phyloP scores from a whole-genome alignment of 2,329 filamentous ascomycete species.

The Fusarium sp. region DNA sequence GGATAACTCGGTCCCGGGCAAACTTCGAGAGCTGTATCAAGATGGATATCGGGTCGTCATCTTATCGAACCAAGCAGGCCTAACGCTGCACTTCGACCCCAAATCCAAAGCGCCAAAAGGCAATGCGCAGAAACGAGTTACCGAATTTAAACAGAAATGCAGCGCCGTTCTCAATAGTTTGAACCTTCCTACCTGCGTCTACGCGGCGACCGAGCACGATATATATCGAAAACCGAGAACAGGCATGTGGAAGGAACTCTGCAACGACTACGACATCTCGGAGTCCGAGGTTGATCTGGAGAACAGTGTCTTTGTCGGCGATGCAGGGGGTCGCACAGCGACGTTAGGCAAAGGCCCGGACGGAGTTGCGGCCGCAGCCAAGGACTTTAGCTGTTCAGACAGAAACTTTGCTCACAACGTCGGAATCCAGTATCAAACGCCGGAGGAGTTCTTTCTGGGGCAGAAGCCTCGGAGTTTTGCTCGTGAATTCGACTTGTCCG shows the following conservation, averaged over 20 bases:
- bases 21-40: constrained; percentile 73
- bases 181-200: constrained; percentile 81
- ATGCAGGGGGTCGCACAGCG: constrained; percentile 76
- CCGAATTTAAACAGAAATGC: constrained; percentile 87
- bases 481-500: constrained; percentile 77
- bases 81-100: constrained; percentile 79
- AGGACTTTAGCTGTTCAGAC: constrained; percentile 76
- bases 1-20: constrained; percentile 76
- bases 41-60: constrained; percentile 83
- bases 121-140: constrained; percentile 70
- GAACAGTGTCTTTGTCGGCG: constrained; percentile 87
- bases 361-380: constrained; percentile 50
- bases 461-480: constrained; percentile 74
- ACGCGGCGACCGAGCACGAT: constrained; percentile 88
- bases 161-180: constrained; percentile 76
- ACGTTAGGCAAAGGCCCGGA: constrained; percentile 40
- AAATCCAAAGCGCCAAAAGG: constrained; percentile 75
- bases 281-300: constrained; percentile 73
- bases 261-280: constrained; percentile 70
- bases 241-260: constrained; percentile 84
- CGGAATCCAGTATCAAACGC: constrained; percentile 83
- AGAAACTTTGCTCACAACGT: constrained; percentile 88
- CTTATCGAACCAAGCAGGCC: constrained; percentile 88
- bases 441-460: constrained; percentile 90
- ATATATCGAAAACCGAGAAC: constrained; percentile 85